Conservation (phyloP, 495 filamentous ascomycete species). For the Paragyromitra xinjiangensis region DNA sequence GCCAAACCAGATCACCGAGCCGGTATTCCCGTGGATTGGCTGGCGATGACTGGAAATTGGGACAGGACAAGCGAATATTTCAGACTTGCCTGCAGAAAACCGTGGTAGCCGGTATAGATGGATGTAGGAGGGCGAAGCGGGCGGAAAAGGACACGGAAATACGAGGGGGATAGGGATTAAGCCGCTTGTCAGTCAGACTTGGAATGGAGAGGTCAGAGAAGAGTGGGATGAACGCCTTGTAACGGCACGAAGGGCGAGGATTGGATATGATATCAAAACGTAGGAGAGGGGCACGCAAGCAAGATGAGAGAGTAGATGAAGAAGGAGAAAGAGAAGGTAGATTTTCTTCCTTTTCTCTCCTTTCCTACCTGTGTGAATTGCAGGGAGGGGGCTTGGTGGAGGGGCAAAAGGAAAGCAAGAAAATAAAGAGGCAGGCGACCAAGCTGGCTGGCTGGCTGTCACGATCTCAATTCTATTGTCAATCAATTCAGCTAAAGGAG, state of each 20-base stretch:
- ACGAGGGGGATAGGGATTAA: conserved; percentile 25
- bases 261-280: conserved; percentile 7
- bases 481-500: conserved; percentile 24
- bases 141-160: conserved; percentile 26
- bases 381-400: background rate
- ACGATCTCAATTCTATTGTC: conserved; percentile 12
- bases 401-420: background rate
- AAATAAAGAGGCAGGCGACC: background rate
- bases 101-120: conserved; percentile 19
- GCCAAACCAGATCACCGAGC: conserved; percentile 32
- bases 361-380: background rate
- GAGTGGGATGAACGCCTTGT: background rate
- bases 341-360: background rate
- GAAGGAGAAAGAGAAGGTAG: background rate
- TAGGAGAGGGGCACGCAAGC: background rate
- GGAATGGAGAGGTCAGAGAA: background rate
- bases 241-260: background rate
- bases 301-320: conserved; percentile 4
- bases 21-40: conserved; percentile 32
- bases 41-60: conserved; percentile 3
- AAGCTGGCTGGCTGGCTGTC: background rate
- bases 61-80: conserved; percentile 20
- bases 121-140: conserved; percentile 32
- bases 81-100: conserved; percentile 32
- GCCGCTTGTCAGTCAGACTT: background rate